Evolutionary conservation across 2,329 filamentous ascomycete species (phyloP).

Genomic region (Pyrenochaeta sp.): DNA sequence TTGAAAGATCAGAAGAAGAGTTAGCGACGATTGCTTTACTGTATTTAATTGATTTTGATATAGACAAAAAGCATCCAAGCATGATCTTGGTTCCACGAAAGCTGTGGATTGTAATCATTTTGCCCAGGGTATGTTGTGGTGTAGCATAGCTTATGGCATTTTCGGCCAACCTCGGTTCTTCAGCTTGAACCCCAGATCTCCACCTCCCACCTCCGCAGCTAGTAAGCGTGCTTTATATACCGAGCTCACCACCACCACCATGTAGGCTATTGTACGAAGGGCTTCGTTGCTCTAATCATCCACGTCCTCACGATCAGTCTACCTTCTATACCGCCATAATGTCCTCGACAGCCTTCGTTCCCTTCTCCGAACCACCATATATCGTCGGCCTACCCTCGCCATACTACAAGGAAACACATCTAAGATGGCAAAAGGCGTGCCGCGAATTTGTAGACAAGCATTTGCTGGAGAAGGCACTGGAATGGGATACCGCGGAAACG

Average conservation of each 20-base stretch:
- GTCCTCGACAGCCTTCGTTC: slow-evolving; percentile 55
- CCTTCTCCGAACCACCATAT: slow-evolving; percentile 78
- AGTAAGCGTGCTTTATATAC: slow-evolving; percentile 7
- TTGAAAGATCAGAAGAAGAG: background rate
- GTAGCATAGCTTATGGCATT: background rate
- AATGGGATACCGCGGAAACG: slow-evolving; percentile 73
- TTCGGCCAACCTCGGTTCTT: slow-evolving; percentile 15
- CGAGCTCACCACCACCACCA: slow-evolving; percentile 12
- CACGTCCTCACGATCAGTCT: background rate
- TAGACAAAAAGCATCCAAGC: background rate
- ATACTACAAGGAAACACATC: slow-evolving; percentile 73
- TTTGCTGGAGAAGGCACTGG: slow-evolving; percentile 67
- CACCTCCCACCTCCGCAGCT: slow-evolving; percentile 9
- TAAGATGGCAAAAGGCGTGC: slow-evolving; percentile 72
- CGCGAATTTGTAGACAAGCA: slow-evolving; percentile 72
- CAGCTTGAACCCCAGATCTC: slow-evolving; percentile 11
- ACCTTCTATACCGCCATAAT: slow-evolving; percentile 22
- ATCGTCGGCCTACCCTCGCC: slow-evolving; percentile 74
- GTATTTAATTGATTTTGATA: background rate
- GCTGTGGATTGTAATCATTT: background rate
- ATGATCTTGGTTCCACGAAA: background rate
- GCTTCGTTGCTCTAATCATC: slow-evolving; percentile 3
- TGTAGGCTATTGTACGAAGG: background rate
- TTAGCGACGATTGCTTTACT: background rate
- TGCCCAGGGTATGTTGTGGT: background rate